These are phyloP conservation scores for Colletotrichum camelliae DNA, from an alignment of 2,329 filamentous ascomycete species.

Conservation along the genomic window DNA sequence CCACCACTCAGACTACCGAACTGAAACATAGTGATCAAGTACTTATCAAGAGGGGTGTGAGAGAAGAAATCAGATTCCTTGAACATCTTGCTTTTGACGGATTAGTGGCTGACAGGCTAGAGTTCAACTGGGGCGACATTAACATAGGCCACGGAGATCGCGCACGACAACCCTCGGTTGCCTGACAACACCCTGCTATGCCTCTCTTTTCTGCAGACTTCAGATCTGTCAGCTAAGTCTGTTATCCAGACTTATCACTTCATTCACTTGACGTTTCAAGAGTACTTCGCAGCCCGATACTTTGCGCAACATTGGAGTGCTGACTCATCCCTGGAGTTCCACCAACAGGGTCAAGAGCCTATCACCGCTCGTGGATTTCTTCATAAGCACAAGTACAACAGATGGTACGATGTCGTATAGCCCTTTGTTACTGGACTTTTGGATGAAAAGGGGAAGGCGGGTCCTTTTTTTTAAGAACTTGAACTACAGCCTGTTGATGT, in stretches of 20 bases:
- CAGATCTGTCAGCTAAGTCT: not conserved
- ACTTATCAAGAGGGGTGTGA: not conserved
- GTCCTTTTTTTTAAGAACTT: constrained; percentile 22
- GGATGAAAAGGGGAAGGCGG: not conserved
- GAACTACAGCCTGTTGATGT: constrained; percentile 38
- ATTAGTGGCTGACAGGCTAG: not conserved
- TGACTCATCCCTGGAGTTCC: not conserved
- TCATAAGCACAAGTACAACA: not conserved
- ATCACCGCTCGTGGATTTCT: constrained; percentile 12
- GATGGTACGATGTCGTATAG: not conserved
- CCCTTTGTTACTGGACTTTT: not conserved
- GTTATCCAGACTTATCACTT: not conserved
- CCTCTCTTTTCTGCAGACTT: not conserved
- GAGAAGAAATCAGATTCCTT: not conserved
- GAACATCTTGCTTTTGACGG: not conserved
- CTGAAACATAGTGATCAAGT: not conserved
- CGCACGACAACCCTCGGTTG: too few relatives aligned
- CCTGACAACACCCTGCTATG: not conserved
- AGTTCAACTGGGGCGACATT: not conserved
- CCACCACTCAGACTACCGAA: not conserved
- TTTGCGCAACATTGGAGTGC: not conserved
- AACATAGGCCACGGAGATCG: not conserved
- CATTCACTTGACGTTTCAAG: constrained; percentile 10
- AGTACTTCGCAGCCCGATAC: constrained; percentile 6
- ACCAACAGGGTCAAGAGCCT: too few relatives aligned